Evolutionary conservation across 306 rosid species (phyloP), one percentile per base, ranked within the genome.

Genomic region (Lupinus albus): DNA sequence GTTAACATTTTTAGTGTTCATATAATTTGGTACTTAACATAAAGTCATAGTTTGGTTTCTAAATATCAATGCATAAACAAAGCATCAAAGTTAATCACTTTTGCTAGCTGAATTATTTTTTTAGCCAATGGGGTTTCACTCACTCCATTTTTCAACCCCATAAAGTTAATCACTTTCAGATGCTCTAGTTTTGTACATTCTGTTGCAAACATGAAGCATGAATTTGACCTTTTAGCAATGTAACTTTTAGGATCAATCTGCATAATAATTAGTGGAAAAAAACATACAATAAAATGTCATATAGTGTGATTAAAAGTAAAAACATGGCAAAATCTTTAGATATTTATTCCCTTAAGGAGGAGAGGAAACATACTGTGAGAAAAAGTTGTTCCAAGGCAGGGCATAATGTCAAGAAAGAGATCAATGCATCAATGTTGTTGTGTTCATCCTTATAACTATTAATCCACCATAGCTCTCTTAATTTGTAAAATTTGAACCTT

Each of bases 391-490:
- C 86, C 50, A 91, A 75, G 50, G 81, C 75, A 28, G 97, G 93
- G 42, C 96, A 91, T 35, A 84, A 64, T 54, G 60, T 82, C 59
- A 88, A 57, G 65, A 91, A 85, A 70, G 76, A 78, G 54, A 85
- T 60, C 20, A 86, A 69, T 47, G 78, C 77, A 52, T 84, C 84
- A 47, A 57, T 73, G 78, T 20, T 73, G 78, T 20, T 78, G 66
- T 35, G 56, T 58, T 64, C 84, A 74, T 64, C 81, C 49, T 80
- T 76, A 14, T 47, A 49, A 59, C 61, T 74, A 59, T 78, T 89
- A 52, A 91, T 88, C 97, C 95, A 86, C 89, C 89, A 70, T 61
- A 91, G 51, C 71, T 86, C 89, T 72, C 76, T 78, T 75, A 91
- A 53, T 32, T 78, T 83, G 32, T 91, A 91, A 77, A 91, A 91